phyloP scores from a whole-genome alignment of 2,329 filamentous ascomycete species.

The Coniochaeta sp. region DNA sequence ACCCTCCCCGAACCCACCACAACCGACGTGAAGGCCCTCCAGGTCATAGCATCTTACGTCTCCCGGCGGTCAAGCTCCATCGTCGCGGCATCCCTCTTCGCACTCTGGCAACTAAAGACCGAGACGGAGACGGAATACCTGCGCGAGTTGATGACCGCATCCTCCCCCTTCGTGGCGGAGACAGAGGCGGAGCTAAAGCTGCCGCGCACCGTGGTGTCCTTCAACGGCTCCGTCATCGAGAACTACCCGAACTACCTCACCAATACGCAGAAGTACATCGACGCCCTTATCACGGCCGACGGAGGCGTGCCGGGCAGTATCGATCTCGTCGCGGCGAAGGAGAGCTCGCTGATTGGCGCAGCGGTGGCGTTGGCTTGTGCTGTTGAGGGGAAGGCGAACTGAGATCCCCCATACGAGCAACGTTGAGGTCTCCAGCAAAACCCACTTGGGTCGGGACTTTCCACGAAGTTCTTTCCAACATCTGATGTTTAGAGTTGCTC shows the following conservation, averaged over 20 bases:
- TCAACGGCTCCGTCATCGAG: conserved; percentile 74
- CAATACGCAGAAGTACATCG: conserved; percentile 56
- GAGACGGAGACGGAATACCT: conserved; percentile 43
- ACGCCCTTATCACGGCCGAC: conserved; percentile 46
- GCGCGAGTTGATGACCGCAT: not conserved
- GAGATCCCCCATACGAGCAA: no score
- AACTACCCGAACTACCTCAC: conserved; percentile 64
- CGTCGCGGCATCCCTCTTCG: conserved; percentile 51
- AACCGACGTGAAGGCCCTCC: conserved; percentile 44
- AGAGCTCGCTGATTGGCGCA: conserved; percentile 69
- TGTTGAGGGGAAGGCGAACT: conserved; percentile 16
- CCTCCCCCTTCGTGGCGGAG: conserved; percentile 29
- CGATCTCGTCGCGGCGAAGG: conserved; percentile 60
- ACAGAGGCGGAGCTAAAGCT: conserved; percentile 35
- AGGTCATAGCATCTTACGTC: conserved; percentile 45
- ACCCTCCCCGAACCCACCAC: conserved; percentile 30
- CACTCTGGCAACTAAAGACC: conserved; percentile 47
- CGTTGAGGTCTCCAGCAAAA: no score
- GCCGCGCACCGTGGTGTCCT: conserved; percentile 56
- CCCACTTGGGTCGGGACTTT: no score
- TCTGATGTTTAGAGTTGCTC: not conserved
- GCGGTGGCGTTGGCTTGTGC: conserved; percentile 58
- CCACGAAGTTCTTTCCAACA: no score
- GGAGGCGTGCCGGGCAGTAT: conserved; percentile 34
- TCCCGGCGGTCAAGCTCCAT: conserved; percentile 53